These are phyloP conservation scores for Symbiodinium natans DNA, from an alignment of 73 alveolate species.

Conservation along the genomic window DNA sequence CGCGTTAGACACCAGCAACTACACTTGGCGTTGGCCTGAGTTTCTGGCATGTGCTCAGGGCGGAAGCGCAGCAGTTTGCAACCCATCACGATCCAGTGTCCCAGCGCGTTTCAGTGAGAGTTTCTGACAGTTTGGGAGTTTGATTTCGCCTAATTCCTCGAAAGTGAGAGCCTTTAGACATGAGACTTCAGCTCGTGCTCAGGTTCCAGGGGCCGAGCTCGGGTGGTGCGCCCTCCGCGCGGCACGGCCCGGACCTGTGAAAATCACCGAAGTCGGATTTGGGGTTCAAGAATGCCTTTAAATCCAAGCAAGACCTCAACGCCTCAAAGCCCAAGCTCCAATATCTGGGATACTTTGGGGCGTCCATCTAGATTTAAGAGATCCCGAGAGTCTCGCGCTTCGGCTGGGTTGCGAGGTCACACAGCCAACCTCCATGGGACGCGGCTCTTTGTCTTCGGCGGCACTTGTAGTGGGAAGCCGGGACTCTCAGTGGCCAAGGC, in stretches of 20 bases:
- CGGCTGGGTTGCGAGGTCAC: conserved; percentile 95
- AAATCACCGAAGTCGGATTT: no score
- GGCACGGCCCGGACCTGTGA: conserved; percentile 95
- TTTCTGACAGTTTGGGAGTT: no score
- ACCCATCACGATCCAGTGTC: no score
- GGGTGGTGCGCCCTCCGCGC: conserved; percentile 98
- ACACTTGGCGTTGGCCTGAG: conserved; percentile 96
- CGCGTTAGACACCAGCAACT: conserved; percentile 98
- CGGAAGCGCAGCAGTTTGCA: no score
- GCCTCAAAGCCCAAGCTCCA: not conserved
- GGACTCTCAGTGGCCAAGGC: not conserved
- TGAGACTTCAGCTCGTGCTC: no score
- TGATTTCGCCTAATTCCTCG: no score
- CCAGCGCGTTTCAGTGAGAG: no score
- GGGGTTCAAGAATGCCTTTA: no score
- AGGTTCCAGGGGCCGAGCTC: conserved; percentile 98
- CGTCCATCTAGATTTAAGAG: not conserved
- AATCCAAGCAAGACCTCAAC: not conserved
- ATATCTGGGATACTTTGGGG: not conserved
- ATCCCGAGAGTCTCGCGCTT: not conserved
- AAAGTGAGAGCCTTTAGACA: not conserved
- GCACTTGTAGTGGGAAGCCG: conserved; percentile 97
- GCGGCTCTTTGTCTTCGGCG: conserved; percentile 98
- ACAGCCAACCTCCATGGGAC: conserved; percentile 98
- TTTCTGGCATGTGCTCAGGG: no score